Evolutionary conservation across 208 protist species (phyloP), one percentile per base, ranked within the genome.

Genomic region (Leishmania lainsoni): DNA sequence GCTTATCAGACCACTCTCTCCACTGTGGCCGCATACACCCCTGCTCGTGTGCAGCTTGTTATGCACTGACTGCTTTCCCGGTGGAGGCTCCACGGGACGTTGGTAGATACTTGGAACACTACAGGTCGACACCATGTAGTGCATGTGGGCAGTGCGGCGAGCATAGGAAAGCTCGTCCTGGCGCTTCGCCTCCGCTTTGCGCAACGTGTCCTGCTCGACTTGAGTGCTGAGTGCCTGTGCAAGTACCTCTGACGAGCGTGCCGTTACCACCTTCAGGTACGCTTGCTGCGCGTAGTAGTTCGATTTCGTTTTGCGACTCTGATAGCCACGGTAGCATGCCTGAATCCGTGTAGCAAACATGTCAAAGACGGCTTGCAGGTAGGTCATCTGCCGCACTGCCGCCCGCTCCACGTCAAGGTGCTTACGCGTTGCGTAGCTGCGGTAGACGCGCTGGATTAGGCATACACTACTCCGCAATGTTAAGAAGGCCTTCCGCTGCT

Each of bases 341-440:
- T 96, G 92, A 73, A 96, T 96, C 58, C 84, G 78, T 3, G 91
- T 88, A 22, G 92, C 90, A 49, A 93, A 96, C 69, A 90, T 89
- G 75, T 93, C 75, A 76, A 94, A 96, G n/a, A 94, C 78, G 20
- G 83, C 78, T 56, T 70, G 54, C 14, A 89, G 77, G 77, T 89
- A 86, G 0, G 51, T 52, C 29, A 52, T 61, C 75, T 58, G 45
- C 52, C 35, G 29, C 39, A 59, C 65, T 3, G 76, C 61, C 26
- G 56, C 54, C 2, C 78, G 81, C 35, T 89, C 69, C 3, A 45
- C n/a, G 39, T 16, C 52, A 26, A 90, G 80, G n/a, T 35, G 75
- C 73, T 78, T 80, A 6, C 90, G 86, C 17, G 86, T 71, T 22
- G 80, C 22, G 80, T 89, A 81, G n/a, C 92, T 88, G 69, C 90